A percentile compares a stretch with the other conserved stretches of the same genome.
These are phyloP conservation scores for Monilinia polystroma DNA, from an alignment of 2,329 filamentous ascomycete genomes.

Conservation along the genomic window DNA sequence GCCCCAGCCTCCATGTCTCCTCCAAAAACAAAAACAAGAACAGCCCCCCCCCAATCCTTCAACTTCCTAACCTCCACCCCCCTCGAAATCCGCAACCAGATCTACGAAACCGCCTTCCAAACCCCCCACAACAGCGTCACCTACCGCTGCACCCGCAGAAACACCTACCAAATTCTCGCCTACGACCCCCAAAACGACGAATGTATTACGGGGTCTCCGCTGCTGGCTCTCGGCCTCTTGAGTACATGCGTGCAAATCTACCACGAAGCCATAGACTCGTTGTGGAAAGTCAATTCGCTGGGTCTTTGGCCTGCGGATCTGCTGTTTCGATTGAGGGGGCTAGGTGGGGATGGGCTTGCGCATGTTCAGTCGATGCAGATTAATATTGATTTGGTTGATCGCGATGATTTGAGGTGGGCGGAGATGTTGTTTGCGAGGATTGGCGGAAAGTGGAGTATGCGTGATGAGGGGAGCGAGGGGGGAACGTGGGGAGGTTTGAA, in stretches of 20 bases:
- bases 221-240: constrained; percentile 9
- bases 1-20: too few species aligned
- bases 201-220: not conserved
- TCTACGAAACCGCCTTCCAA: constrained; percentile 19
- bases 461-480: not conserved
- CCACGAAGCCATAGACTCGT: not conserved
- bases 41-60: not conserved
- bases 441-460: not conserved
- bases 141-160: constrained; percentile 1
- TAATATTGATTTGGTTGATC: constrained; percentile 16
- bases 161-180: constrained; percentile 8
- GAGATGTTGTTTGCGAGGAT: constrained; percentile 12
- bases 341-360: not conserved
- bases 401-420: constrained; percentile 18
- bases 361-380: constrained; percentile 7
- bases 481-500: not conserved
- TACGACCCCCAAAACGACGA: constrained; percentile 22
- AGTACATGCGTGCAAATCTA: constrained; percentile 5
- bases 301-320: constrained; percentile 22
- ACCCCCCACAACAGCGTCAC: constrained; percentile 13
- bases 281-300: constrained; percentile 18
- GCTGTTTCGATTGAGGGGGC: not conserved
- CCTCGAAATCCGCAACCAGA: constrained; percentile 21
- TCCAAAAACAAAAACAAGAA: not conserved
- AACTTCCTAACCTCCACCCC: constrained; percentile 13